A percentile compares a stretch with the other conserved stretches of the same genome.
phyloP scores from a whole-genome alignment of 2,329 filamentous ascomycete species.

The Fusarium sambucinum region DNA sequence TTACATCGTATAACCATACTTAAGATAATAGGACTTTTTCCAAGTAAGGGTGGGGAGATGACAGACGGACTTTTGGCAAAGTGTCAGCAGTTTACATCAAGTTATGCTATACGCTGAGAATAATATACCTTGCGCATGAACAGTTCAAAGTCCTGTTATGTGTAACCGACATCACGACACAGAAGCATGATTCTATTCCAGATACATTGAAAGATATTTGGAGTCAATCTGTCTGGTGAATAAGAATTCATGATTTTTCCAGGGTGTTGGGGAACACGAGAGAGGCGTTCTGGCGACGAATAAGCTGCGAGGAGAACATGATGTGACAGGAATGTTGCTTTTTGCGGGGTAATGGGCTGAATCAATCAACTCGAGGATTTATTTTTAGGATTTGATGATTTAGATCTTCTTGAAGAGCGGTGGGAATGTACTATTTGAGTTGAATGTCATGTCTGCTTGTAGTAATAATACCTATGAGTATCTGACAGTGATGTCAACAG shows the following conservation, averaged over 20 bases:
- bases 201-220: neutral
- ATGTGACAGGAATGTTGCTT: conserved; percentile 1
- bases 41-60: conserved; percentile 11
- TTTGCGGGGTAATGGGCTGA: conserved; percentile 33
- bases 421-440: neutral
- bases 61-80: too few species aligned
- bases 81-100: neutral
- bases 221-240: neutral
- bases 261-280: conserved; percentile 25
- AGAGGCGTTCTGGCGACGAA: conserved; percentile 31
- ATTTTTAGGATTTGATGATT: conserved; percentile 26
- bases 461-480: neutral
- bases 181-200: conserved; percentile 6
- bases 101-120: too few species aligned
- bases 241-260: conserved; percentile 1
- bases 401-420: neutral
- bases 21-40: conserved; percentile 8
- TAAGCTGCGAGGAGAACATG: conserved; percentile 8
- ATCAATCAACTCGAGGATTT: conserved; percentile 10
- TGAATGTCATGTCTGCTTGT: neutral
- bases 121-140: too few species aligned
- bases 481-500: neutral
- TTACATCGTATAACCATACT: neutral
- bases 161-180: conserved; percentile 1
- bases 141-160: neutral